Percentiles rank a stretch among this genome's conserved stretches.
These are phyloP conservation scores for Claviceps paspali DNA, from an alignment of 2,329 filamentous ascomycete genomes.

Conservation along the genomic window DNA sequence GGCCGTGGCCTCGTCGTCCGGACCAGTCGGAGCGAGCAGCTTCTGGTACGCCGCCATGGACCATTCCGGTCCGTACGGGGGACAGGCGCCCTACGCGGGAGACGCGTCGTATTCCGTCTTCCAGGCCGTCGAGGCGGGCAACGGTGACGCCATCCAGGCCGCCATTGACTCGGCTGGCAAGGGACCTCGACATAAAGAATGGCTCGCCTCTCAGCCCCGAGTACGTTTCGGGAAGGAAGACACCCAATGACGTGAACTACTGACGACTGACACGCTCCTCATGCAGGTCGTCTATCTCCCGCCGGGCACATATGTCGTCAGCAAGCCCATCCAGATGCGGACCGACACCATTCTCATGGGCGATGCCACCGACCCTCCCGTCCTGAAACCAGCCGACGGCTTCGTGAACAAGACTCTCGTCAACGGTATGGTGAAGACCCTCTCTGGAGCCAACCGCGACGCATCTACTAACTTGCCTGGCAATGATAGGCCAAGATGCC, in stretches of 20 bases:
- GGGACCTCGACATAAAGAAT: conserved; percentile 18
- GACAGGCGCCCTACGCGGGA: conserved; percentile 26
- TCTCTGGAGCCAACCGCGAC: too few relatives aligned
- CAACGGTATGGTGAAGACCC: conserved; percentile 16
- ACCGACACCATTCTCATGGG: conserved; percentile 31
- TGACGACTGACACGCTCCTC: background rate
- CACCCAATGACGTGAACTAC: background rate
- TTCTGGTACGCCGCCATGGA: conserved; percentile 30
- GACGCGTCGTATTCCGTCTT: conserved; percentile 23
- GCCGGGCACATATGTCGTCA: conserved; percentile 25
- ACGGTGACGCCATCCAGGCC: conserved; percentile 21
- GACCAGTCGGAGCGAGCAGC: conserved; percentile 8
- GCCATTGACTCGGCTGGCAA: conserved; percentile 24
- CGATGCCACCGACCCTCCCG: conserved; percentile 27
- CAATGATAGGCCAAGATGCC: conserved; percentile 16
- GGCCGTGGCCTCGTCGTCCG: conserved; percentile 8
- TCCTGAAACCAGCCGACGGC: conserved; percentile 23
- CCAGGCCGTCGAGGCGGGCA: conserved; percentile 21
- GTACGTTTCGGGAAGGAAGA: conserved; percentile 9
- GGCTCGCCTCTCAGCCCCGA: conserved; percentile 28
- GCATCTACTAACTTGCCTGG: background rate
- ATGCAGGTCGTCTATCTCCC: conserved; percentile 26
- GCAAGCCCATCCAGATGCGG: conserved; percentile 24
- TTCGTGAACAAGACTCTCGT: conserved; percentile 21
- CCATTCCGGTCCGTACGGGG: conserved; percentile 20